Percentiles rank a stretch among this genome's conserved stretches.
These are phyloP conservation scores for Spirogloea muscicola DNA, from an alignment of 139 green algal species.

Conservation along the genomic window DNA sequence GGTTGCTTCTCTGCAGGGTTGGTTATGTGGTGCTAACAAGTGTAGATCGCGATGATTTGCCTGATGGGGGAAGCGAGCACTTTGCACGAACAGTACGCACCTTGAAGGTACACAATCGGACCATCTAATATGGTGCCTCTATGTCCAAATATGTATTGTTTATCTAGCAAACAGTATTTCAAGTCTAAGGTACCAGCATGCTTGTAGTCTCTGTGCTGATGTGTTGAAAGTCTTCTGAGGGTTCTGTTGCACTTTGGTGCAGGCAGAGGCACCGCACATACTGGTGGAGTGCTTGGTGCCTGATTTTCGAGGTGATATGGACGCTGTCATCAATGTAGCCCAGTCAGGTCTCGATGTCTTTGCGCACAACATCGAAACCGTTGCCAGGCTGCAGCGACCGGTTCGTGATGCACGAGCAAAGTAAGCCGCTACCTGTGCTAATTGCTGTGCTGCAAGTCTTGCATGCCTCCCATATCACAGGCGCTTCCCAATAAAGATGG, in stretches of 20 bases:
- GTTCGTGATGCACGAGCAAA: slow-evolving; percentile 83
- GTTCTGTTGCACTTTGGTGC: too few relatives aligned
- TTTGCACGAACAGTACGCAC: slow-evolving; percentile 76
- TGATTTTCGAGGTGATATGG: slow-evolving; percentile 89
- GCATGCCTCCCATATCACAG: too few relatives aligned
- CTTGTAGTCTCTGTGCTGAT: too few relatives aligned
- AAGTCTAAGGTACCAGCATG: too few relatives aligned
- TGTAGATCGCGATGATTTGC: slow-evolving; percentile 93
- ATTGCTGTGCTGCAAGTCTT: too few relatives aligned
- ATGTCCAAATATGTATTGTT: too few relatives aligned
- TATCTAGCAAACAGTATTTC: too few relatives aligned
- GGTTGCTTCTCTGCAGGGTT: slow-evolving; percentile 53
- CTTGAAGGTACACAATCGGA: too few relatives aligned
- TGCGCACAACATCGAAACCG: slow-evolving; percentile 99
- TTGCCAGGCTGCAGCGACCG: slow-evolving; percentile 72
- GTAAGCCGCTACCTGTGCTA: too few relatives aligned
- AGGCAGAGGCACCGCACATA: slow-evolving; percentile 73
- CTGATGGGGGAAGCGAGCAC: slow-evolving; percentile 79
- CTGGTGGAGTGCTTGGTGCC: slow-evolving; percentile 92
- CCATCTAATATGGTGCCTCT: too few relatives aligned
- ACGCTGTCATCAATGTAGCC: slow-evolving; percentile 66
- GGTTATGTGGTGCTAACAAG: slow-evolving; percentile 95
- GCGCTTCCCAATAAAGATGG: too few relatives aligned
- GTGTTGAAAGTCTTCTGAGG: too few relatives aligned
- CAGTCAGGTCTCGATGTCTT: slow-evolving; percentile 90